phyloP scores from a whole-genome alignment of 495 filamentous ascomycete species.

The Cryomyces antarcticus region DNA sequence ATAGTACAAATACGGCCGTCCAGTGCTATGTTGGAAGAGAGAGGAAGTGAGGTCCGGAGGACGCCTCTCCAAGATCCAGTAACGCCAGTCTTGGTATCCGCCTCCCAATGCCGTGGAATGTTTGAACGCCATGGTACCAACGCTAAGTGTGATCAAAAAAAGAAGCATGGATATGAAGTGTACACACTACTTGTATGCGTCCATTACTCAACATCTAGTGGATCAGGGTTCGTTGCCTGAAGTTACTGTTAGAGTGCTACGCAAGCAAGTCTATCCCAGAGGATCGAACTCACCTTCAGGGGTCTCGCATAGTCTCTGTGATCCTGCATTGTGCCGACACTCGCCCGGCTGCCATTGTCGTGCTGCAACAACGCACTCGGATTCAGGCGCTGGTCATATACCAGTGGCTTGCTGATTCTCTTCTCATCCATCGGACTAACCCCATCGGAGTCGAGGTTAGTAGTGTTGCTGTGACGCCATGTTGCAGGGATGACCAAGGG shows the following conservation, averaged over 20 bases:
- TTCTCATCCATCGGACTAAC: neutral
- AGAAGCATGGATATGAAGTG: no score
- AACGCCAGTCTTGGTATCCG: no score
- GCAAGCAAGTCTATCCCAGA: neutral
- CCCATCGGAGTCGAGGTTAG: neutral
- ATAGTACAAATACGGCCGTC: no score
- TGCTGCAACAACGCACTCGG: conserved; percentile 7
- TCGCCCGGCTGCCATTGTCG: conserved; percentile 8
- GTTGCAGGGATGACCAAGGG: neutral
- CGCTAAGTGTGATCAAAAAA: no score
- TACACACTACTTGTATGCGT: no score
- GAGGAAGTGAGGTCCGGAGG: no score
- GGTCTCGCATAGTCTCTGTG: conserved; percentile 8
- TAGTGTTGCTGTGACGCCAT: neutral
- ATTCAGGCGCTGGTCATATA: conserved; percentile 11
- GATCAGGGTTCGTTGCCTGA: neutral
- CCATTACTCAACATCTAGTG: neutral
- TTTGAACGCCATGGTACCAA: no score
- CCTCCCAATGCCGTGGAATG: no score
- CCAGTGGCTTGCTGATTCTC: conserved; percentile 6
- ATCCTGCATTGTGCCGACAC: conserved; percentile 6
- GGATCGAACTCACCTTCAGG: neutral
- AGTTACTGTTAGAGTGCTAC: neutral
- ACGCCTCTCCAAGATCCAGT: no score
- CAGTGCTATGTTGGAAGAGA: no score